A percentile compares a stretch with the other conserved stretches of the same genome.
phyloP scores from a whole-genome alignment of 2,329 filamentous ascomycete genomes.

The Pseudocercospora cruenta region DNA sequence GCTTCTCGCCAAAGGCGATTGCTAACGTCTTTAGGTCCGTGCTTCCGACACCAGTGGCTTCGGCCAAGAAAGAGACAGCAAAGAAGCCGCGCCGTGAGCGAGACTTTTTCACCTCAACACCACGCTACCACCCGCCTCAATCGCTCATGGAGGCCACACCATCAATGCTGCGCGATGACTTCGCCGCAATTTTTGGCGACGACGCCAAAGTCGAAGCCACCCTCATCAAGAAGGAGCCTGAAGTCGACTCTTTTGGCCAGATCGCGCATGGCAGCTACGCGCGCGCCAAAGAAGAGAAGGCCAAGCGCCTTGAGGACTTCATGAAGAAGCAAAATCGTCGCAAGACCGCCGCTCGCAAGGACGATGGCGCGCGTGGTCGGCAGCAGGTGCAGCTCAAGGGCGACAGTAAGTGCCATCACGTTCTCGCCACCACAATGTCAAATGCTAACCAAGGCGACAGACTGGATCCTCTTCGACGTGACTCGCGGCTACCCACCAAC shows the following conservation, averaged over 20 bases:
- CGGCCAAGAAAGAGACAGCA: background rate
- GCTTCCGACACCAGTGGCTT: background rate
- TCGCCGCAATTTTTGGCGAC: background rate
- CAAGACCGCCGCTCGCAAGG: background rate
- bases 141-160: background rate
- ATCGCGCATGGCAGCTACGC: background rate
- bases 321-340: conserved; percentile 8
- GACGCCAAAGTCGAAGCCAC: background rate
- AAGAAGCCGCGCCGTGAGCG: background rate
- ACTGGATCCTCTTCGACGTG: conserved; percentile 35
- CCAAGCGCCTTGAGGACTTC: conserved; percentile 2
- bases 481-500: conserved; percentile 21
- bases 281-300: conserved; percentile 5
- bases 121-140: background rate
- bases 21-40: background rate
- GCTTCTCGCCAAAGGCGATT: background rate
- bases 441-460: conserved; percentile 15
- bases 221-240: conserved; percentile 5
- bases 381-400: conserved; percentile 9
- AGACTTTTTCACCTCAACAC: background rate
- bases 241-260: background rate
- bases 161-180: conserved; percentile 3
- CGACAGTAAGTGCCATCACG: conserved; percentile 39
- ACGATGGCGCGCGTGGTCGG: background rate
- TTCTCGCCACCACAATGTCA: background rate